Conservation (phyloP, 192 early-diverging fungal genomes). For the Podila clonocystis region DNA sequence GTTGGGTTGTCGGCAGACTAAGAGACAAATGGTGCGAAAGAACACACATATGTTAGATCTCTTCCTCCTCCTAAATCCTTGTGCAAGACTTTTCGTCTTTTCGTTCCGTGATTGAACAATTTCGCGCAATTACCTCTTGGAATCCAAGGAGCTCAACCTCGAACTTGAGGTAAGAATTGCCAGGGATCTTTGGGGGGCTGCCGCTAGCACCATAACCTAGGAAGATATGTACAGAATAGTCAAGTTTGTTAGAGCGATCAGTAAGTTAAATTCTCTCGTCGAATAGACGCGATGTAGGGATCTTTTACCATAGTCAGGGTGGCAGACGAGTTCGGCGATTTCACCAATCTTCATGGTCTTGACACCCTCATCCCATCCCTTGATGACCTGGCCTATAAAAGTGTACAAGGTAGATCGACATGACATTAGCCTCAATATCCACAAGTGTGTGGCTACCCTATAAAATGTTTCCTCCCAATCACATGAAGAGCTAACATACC, state of each 20-base stretch:
- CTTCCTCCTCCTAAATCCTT: no score
- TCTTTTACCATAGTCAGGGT: slow-evolving; percentile 51
- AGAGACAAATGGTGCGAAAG: background rate
- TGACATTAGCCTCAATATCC: no score
- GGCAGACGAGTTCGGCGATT: slow-evolving; percentile 42
- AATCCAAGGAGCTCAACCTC: slow-evolving; percentile 54
- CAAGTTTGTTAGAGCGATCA: no score
- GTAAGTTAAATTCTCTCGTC: no score
- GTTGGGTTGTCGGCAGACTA: slow-evolving; percentile 45
- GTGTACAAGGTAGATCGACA: background rate
- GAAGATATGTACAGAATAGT: background rate
- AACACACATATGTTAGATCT: no score
- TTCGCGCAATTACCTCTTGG: slow-evolving; percentile 33
- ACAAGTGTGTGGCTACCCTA: no score
- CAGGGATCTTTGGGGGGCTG: slow-evolving; percentile 46
- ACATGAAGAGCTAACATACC: slow-evolving; percentile 1
- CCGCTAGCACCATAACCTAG: slow-evolving; percentile 50
- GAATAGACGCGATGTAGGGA: background rate
- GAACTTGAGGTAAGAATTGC: slow-evolving; percentile 50
- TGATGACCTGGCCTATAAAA: slow-evolving; percentile 49
- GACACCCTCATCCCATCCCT: slow-evolving; percentile 52
- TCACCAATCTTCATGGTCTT: slow-evolving; percentile 58
- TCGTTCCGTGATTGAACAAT: background rate
- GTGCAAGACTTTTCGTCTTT: no score
- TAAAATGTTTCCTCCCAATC: no score